Evolutionary conservation across 371 early-diverging fungal genomes (phyloP).

Genomic region (Syncephalis plumigaleata): DNA sequence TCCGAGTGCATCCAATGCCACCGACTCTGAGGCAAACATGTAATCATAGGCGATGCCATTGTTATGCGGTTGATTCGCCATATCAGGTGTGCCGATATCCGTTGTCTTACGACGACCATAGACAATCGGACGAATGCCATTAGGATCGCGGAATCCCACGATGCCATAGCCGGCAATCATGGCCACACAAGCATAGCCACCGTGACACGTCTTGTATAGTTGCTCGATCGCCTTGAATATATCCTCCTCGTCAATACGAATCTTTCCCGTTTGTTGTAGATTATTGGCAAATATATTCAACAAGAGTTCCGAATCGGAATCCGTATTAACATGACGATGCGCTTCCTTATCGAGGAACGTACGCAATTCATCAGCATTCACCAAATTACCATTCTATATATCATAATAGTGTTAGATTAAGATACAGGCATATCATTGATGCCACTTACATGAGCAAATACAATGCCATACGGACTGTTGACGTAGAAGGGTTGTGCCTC

Average conservation of each 20-base stretch:
- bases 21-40: slow-evolving; percentile 94
- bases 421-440: too few species aligned
- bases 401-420: too few species aligned
- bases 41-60: slow-evolving; percentile 45
- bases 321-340: slow-evolving; percentile 97
- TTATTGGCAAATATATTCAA: slow-evolving; percentile 91
- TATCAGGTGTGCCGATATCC: slow-evolving; percentile 4
- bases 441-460: slow-evolving; percentile 85
- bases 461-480: slow-evolving; percentile 94
- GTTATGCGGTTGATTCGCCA: not conserved
- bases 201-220: slow-evolving; percentile 62
- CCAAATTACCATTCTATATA: slow-evolving; percentile 88
- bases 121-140: slow-evolving; percentile 89
- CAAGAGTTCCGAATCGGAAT: slow-evolving; percentile 92
- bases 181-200: slow-evolving; percentile 86
- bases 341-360: slow-evolving; percentile 77
- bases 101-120: slow-evolving; percentile 56
- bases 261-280: slow-evolving; percentile 80
- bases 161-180: slow-evolving; percentile 92
- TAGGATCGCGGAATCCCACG: slow-evolving; percentile 84
- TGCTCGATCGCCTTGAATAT: slow-evolving; percentile 80
- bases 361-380: slow-evolving; percentile 76
- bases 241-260: slow-evolving; percentile 88
- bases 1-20: slow-evolving; percentile 75
- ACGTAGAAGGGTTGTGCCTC: slow-evolving; percentile 98